Base-by-base conservation (phyloP, 2,329 filamentous ascomycete species). In the Penicillium sp. region DNA sequence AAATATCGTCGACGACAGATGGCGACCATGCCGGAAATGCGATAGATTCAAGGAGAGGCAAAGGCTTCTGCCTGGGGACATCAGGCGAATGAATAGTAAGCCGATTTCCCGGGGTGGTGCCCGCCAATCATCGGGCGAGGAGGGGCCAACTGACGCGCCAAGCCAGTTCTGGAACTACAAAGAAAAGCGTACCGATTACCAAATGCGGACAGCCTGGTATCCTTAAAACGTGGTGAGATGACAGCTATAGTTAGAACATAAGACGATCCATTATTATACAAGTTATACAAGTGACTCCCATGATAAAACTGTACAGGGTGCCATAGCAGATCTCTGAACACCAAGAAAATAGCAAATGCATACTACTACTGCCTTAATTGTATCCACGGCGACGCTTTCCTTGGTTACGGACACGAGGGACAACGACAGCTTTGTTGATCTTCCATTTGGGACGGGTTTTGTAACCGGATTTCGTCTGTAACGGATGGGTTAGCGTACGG, bases 401-500 rank as follows among this genome's bases (percentile, higher is more conserved):
- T 76, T 96, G 88, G 79, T 97, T 97, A 68, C 94, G 87, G 56
- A 84, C 83, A 66, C 92, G 85, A 59, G 91, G 83, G 61, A 88
- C 84, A 48, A 97, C 91, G 62, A 99, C 89, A 78, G 88, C 92
- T 72, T 89, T 94, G 81, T 97, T 97, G 76, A 88, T 77, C 73
- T 97, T 97, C 76, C 87, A 83, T 79, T 89, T 95, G 66, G 85
- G 85, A 63, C 93, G 85, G 47, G 93, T 97, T 83, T 97, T 97
- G 84, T 88, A 96, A 42, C 79, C 79, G 40, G 77, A 79, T 74
- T 82, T 82, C 61, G 79, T 76, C 79, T 81, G 60, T 30, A 20
- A 18, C 8, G 5, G 40, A 20, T 21, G 14, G 23, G 18, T 43
- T 23, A 43, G 40, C 12, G 18, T 20, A 40, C n/a, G 5, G 40